Evolutionary conservation across 1,284 basidiomycete genomes (phyloP).

Genomic region (Thelephora terrestris): DNA sequence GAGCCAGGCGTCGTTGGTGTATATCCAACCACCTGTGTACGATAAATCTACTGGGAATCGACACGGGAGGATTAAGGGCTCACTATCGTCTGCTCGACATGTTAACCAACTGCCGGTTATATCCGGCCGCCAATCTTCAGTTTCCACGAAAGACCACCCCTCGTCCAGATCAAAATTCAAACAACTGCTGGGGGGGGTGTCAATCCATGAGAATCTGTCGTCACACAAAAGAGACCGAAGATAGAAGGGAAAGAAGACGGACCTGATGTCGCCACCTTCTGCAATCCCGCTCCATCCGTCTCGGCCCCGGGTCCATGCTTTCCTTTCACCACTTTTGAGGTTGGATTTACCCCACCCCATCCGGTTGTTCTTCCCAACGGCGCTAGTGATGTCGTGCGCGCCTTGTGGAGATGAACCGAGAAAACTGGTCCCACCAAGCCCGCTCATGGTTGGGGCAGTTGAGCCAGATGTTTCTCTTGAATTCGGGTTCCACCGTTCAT

Average conservation of each 20-base stretch:
- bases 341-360: slow-evolving; percentile 49
- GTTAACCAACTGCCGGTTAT: slow-evolving; percentile 42
- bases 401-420: neutral
- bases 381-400: slow-evolving; percentile 4
- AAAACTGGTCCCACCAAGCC: neutral
- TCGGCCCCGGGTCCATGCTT: slow-evolving; percentile 57
- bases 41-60: slow-evolving; percentile 1
- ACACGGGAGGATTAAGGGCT: slow-evolving; percentile 10
- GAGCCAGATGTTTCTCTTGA: slow-evolving; percentile 1
- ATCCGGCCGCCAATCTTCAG: slow-evolving; percentile 68
- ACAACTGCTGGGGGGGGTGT: slow-evolving; percentile 45
- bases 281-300: slow-evolving; percentile 62
- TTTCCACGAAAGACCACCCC: slow-evolving; percentile 62
- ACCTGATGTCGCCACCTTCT: slow-evolving; percentile 52
- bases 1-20: slow-evolving; percentile 65
- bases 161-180: slow-evolving; percentile 61
- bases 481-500: slow-evolving; percentile 44
- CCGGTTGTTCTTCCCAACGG: slow-evolving; percentile 16
- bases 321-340: slow-evolving; percentile 43
- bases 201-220: neutral
- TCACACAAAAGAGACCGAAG: slow-evolving; percentile 9
- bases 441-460: neutral
- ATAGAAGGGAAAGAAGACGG: slow-evolving; percentile 20
- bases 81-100: slow-evolving; percentile 37
- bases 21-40: slow-evolving; percentile 60